A percentile compares a stretch with the other conserved stretches of the same genome.
These are phyloP conservation scores for Aethionema arabicum DNA, from an alignment of 345 rosid species.

Conservation along the genomic window DNA sequence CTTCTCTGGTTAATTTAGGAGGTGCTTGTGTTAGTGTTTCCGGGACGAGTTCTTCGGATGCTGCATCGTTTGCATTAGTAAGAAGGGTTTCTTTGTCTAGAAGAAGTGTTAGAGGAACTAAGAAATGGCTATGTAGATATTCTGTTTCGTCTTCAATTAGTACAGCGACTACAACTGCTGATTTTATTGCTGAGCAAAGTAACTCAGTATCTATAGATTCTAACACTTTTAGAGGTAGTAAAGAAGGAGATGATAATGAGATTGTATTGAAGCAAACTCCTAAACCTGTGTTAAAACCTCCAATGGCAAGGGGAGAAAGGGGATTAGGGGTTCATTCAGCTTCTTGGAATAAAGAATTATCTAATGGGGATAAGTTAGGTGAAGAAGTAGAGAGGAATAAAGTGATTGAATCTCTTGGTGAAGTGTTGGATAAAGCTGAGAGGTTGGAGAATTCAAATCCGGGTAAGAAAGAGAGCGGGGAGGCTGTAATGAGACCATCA, in stretches of 20 bases:
- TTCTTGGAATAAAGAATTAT: conserved; percentile 39
- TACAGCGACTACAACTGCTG: conserved; percentile 46
- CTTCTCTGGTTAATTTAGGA: conserved; percentile 61
- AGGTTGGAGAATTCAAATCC: conserved; percentile 58
- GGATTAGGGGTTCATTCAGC: conserved; percentile 39
- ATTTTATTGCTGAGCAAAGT: conserved; percentile 67
- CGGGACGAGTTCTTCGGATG: conserved; percentile 44
- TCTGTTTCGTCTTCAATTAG: conserved; percentile 52
- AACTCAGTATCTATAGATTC: conserved; percentile 53
- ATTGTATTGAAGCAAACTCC: conserved; percentile 77
- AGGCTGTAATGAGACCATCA: conserved; percentile 32
- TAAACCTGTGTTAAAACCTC: conserved; percentile 64
- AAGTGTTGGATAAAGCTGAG: conserved; percentile 89
- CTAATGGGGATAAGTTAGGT: conserved; percentile 33
- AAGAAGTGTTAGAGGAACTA: conserved; percentile 43
- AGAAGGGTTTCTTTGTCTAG: conserved; percentile 59
- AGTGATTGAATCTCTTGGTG: conserved; percentile 80
- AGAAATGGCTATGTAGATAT: conserved; percentile 77
- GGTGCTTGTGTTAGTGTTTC: conserved; percentile 45
- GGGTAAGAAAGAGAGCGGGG: conserved; percentile 37
- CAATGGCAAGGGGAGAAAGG: conserved; percentile 38
- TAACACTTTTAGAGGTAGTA: conserved; percentile 45
- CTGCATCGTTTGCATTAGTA: conserved; percentile 53
- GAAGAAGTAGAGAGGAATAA: conserved; percentile 60
- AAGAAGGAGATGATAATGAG: conserved; percentile 47